Evolutionary conservation across 148 eudicot species (phyloP).

Genomic region (Rheum nobile): DNA sequence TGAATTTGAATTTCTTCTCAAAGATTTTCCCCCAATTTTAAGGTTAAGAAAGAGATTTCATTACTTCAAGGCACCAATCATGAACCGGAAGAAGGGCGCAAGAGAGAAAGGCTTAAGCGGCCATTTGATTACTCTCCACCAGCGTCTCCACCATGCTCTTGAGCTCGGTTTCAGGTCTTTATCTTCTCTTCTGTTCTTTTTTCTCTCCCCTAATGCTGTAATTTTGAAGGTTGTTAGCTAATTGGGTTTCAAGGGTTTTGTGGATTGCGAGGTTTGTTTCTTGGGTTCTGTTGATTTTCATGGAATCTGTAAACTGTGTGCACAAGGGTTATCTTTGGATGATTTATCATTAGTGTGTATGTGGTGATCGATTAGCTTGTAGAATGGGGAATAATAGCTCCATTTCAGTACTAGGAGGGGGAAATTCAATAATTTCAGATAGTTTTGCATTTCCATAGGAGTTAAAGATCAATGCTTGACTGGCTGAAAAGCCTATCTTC

Average conservation of each 20-base stretch:
- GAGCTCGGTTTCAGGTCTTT: slow-evolving; percentile 42
- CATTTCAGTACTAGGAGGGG: neutral
- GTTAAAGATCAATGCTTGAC: neutral
- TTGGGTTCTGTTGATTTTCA: neutral
- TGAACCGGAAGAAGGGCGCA: slow-evolving; percentile 7
- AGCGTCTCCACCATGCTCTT: slow-evolving; percentile 59
- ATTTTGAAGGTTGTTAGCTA: neutral
- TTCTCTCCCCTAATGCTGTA: neutral
- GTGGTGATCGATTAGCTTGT: neutral
- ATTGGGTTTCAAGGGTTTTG: neutral
- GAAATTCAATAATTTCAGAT: neutral
- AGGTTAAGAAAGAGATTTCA: neutral
- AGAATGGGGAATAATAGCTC: neutral
- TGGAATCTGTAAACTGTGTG: neutral
- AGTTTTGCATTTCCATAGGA: neutral
- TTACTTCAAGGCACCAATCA: neutral
- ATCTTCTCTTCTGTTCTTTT: neutral
- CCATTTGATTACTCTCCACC: slow-evolving; percentile 45
- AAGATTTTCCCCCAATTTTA: neutral
- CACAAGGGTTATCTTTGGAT: neutral
- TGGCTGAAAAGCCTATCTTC: neutral
- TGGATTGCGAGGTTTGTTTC: neutral
- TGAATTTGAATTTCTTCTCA: neutral
- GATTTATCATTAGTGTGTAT: neutral
- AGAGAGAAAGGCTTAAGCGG: slow-evolving; percentile 13